These are phyloP conservation scores for Ogataea trehalophila DNA, from an alignment of 805 yeast genomes.

Conservation along the genomic window DNA sequence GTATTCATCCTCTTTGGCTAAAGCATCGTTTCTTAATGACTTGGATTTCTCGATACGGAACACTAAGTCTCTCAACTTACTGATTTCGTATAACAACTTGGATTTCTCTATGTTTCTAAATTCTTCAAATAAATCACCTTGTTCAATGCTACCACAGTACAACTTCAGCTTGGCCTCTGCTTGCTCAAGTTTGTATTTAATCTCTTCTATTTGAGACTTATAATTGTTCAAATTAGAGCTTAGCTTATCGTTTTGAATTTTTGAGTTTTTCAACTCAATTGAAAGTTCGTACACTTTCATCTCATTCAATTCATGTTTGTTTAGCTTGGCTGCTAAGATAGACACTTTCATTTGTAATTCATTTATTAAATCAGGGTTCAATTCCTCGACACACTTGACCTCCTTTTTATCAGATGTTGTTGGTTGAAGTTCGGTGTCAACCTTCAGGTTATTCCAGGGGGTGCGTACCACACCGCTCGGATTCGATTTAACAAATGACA, in stretches of 20 bases:
- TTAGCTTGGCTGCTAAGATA: constrained; percentile 41
- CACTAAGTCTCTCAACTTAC: constrained; percentile 9
- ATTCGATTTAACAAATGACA: too few relatives aligned
- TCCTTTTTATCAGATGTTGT: background rate
- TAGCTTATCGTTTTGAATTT: constrained; percentile 20
- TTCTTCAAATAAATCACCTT: constrained; percentile 7
- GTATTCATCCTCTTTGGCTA: background rate
- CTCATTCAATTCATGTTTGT: constrained; percentile 29
- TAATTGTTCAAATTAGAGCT: constrained; percentile 11
- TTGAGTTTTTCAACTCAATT: constrained; percentile 21
- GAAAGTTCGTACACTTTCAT: constrained; percentile 19
- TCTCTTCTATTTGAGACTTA: constrained; percentile 2
- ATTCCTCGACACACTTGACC: background rate
- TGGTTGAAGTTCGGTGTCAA: background rate
- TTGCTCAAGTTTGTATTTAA: constrained; percentile 1
- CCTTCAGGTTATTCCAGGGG: too few relatives aligned
- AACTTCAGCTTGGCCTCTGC: constrained; percentile 6
- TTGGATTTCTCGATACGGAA: constrained; percentile 2
- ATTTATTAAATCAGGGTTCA: constrained; percentile 24
- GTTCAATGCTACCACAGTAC: constrained; percentile 8
- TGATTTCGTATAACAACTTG: constrained; percentile 11
- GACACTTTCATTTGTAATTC: constrained; percentile 43
- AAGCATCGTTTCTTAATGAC: too few relatives aligned
- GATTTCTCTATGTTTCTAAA: constrained; percentile 7
- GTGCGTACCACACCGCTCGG: too few relatives aligned